Evolutionary conservation across 2,329 filamentous ascomycete genomes (phyloP), one percentile per base, ranked within the genome.

Genomic region (Colletotrichum cereale): DNA sequence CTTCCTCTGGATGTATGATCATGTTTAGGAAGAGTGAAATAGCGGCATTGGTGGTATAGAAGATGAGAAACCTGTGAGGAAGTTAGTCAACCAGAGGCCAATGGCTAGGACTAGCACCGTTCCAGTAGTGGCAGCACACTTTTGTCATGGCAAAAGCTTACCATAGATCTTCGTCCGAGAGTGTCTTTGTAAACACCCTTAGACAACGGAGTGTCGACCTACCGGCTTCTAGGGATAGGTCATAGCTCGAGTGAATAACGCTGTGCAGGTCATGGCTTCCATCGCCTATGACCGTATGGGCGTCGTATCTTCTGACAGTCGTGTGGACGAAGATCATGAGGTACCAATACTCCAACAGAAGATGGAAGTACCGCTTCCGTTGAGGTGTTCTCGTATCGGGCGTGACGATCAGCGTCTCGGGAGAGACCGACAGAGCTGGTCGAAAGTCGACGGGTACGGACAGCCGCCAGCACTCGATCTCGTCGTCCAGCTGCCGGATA

Each of bases 381-480:
- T 48, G 55, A 5, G 38, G 31, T 0, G 16, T 0, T 14, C 5
- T 44, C 24, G 21, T 42, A 3, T 44, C 55, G 1, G 55, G 38
- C 16, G 24, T 21, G 4, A 24, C 21, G 5, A 29, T 26, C n/a
- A 55, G 38, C 4, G 29, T 55, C 21, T 55, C 44, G 0, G 47
- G 48, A 4, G 47, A 53, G 3, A 65, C 31, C 7, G 66, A 70
- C 1, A 66, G 40, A 3, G 47, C 53, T 2, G 72, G 73, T 3
- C 73, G 69, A 5, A 74, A 71, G 12, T 68, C 57, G 1, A 31
- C 2, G 0, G 70, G 74, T 1, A 80, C 63, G 0, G 77, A 76
- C n/a, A 79, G 52, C 6, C 79, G 73, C 79, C 79, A 80, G n/a
- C 71, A 70, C 58, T 80, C 79, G 24, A 80, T 74, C n/a, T 80